Evolutionary conservation across 129 eudicot genomes (phyloP).

Genomic region (Arctium lappa): DNA sequence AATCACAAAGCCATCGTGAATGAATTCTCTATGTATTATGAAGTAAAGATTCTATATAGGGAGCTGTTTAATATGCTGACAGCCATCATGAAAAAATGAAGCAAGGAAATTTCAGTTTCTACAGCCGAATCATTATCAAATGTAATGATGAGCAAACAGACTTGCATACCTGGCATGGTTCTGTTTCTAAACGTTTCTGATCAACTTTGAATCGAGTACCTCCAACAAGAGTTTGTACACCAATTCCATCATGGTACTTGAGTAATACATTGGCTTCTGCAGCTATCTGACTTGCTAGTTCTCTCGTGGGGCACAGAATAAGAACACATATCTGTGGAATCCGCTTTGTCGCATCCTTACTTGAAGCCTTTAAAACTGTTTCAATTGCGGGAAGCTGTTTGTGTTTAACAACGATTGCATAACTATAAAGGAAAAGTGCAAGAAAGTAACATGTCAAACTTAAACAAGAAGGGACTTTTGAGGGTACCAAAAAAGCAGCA

Average conservation of each 20-base stretch:
- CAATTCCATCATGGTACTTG: conserved; percentile 76
- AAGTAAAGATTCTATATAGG: not conserved
- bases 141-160: conserved; percentile 7
- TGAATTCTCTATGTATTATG: not conserved
- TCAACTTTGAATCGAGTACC: conserved; percentile 96
- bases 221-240: conserved; percentile 84
- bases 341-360: conserved; percentile 31
- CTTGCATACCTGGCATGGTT: conserved; percentile 68
- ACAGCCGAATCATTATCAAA: not conserved
- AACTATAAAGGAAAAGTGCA: not conserved
- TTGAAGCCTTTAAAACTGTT: conserved; percentile 83
- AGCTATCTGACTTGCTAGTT: conserved; percentile 92
- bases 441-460: not conserved
- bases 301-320: conserved; percentile 90
- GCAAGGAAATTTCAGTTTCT: not conserved
- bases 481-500: conserved; percentile 88
- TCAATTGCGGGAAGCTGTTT: conserved; percentile 99
- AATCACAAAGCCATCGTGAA: not conserved
- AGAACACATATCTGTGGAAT: conserved; percentile 72
- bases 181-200: conserved; percentile 71
- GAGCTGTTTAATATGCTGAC: not conserved
- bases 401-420: conserved; percentile 49
- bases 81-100: not conserved
- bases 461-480: conserved; percentile 1
- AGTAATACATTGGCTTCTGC: conserved; percentile 88